These are phyloP conservation scores for Pyrenophora tritici-repentis DNA, from an alignment of 2,329 filamentous ascomycete genomes.

Conservation along the genomic window DNA sequence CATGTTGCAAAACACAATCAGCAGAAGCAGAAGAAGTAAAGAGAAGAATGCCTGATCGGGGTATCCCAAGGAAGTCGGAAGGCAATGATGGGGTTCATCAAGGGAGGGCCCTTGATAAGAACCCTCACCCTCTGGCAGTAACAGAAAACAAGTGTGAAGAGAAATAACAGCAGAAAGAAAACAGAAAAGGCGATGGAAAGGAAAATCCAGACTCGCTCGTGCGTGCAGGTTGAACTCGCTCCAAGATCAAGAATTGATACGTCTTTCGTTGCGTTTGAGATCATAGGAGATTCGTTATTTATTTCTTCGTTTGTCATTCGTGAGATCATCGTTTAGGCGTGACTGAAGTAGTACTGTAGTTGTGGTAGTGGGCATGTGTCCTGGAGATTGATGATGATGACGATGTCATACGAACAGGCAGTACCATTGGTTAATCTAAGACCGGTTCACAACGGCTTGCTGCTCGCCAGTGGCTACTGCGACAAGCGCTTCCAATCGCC, in stretches of 20 bases:
- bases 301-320: constrained; percentile 21
- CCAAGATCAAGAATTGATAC: constrained; percentile 19
- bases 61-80: constrained; percentile 17
- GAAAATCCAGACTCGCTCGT: constrained; percentile 14
- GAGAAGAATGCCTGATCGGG: constrained; percentile 8
- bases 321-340: constrained; percentile 11
- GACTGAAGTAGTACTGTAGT: constrained; percentile 2
- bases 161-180: no score
- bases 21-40: constrained; percentile 7
- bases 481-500: constrained; percentile 65
- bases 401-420: not conserved
- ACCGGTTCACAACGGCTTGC: constrained; percentile 40
- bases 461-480: constrained; percentile 66
- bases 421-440: constrained; percentile 10
- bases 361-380: not conserved
- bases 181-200: constrained; percentile 14
- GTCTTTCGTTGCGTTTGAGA: constrained; percentile 14
- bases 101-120: constrained; percentile 26
- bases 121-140: constrained; percentile 28
- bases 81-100: constrained; percentile 40
- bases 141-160: not conserved
- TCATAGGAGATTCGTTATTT: constrained; percentile 26
- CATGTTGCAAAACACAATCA: no score
- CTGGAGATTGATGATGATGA: not conserved
- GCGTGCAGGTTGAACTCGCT: constrained; percentile 9